phyloP scores from a whole-genome alignment of 1,284 basidiomycete genomes.

The Cystobasidium sp. region DNA sequence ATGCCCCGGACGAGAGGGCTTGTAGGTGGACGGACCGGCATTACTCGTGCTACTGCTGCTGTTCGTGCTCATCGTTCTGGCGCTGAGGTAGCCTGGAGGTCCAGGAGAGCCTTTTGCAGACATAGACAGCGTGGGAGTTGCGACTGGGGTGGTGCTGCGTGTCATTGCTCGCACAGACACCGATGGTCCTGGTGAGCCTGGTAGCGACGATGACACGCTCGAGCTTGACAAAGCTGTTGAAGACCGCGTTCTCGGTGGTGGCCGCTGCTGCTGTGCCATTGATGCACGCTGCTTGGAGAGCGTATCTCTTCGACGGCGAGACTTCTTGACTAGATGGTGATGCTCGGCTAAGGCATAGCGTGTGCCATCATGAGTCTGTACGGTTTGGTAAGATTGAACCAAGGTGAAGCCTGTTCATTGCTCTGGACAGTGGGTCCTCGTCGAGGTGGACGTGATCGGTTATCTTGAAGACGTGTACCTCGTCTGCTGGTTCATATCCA shows the following conservation, averaged over 20 bases:
- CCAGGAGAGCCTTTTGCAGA: slow-evolving; percentile 4
- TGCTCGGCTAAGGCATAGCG: neutral
- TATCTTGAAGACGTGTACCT: too few relatives aligned
- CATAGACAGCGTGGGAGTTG: neutral
- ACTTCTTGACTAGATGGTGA: neutral
- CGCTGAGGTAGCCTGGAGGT: slow-evolving; percentile 15
- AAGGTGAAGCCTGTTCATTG: too few relatives aligned
- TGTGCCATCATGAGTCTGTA: too few relatives aligned
- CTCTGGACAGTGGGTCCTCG: too few relatives aligned
- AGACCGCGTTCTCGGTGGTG: slow-evolving; percentile 11
- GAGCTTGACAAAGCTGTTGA: slow-evolving; percentile 28
- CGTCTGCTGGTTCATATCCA: too few relatives aligned
- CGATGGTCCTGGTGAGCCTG: slow-evolving; percentile 39
- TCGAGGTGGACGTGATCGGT: too few relatives aligned
- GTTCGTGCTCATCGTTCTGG: slow-evolving; percentile 8
- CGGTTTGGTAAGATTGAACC: too few relatives aligned
- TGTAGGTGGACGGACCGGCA: slow-evolving; percentile 5
- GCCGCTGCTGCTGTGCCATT: slow-evolving; percentile 20
- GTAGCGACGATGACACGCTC: slow-evolving; percentile 26
- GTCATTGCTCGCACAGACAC: slow-evolving; percentile 28
- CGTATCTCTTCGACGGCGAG: neutral
- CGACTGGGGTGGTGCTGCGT: slow-evolving; percentile 9
- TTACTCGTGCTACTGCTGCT: slow-evolving; percentile 4
- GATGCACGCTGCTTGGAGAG: neutral
- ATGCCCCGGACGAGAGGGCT: neutral